Evolutionary conservation across 306 rosid genomes (phyloP), one percentile per base, ranked within the genome.

Genomic region (Pterocarpus macrocarpus): DNA sequence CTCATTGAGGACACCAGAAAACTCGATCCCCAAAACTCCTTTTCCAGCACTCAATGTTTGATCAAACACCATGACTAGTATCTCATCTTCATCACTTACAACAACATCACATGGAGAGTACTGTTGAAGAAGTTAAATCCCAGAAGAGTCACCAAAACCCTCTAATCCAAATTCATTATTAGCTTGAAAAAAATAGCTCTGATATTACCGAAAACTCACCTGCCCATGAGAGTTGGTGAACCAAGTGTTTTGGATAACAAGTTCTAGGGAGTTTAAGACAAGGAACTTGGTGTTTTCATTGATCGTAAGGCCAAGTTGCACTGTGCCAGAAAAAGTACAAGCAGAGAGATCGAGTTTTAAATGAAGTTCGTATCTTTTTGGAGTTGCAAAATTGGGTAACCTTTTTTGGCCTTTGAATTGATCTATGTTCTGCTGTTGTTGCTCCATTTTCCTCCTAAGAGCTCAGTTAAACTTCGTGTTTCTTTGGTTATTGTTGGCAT

Each of bases 201-300:
- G 28, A 22, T 22, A 22, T 22, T 22, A 83, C 45, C 5, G 15
- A 8, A 79, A 52, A 39, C 5, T 75, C 68, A 92, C 97, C 84
- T 85, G 85, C 43, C 30, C 49, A 47, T 57, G 57, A 67, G 89
- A 85, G 85, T 70, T 58, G 66, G 86, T 79, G 84, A 87, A 89
- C 58, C 77, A 70, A 38, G 83, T 86, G 50, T 77, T 38, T 58
- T 81, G 89, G 59, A 89, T 78, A 74, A 53, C 81, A 69, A 89
- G 94, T 73, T 86, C 90, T 2, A 90, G 86, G 32, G 94, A 77
- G 67, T 90, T 89, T 59, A 86, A 84, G 81, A 87, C 88, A 64
- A 92, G 71, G 77, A 78, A 59, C 33, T 83, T 87, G 43, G 97
- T 89, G 64, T 39, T 71, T 12, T 76, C 77, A 2, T 79, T 36